phyloP scores from a whole-genome alignment of 441 rosid genomes.

The Pelargonium citronellum region DNA sequence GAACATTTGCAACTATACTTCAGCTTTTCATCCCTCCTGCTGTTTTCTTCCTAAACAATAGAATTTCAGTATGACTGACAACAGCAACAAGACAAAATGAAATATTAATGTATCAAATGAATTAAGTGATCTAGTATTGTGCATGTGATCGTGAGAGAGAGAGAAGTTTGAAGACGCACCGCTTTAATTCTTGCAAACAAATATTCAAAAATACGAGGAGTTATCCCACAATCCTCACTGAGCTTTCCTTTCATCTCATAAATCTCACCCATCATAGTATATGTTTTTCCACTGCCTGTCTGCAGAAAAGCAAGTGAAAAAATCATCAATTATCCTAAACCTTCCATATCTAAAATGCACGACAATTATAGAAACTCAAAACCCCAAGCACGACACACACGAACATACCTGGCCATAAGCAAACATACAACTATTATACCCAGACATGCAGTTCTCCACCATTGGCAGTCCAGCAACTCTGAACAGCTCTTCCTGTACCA shows the following conservation, averaged over 20 bases:
- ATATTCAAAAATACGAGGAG: slow-evolving; percentile 93
- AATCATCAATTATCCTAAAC: slow-evolving; percentile 5
- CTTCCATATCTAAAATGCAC: neutral
- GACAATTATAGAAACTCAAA: neutral
- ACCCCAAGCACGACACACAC: neutral
- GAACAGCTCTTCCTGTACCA: slow-evolving; percentile 72
- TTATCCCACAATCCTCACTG: slow-evolving; percentile 86
- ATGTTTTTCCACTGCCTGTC: slow-evolving; percentile 98
- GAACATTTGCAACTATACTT: slow-evolving; percentile 94
- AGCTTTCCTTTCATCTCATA: slow-evolving; percentile 76
- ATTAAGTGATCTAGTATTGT: neutral
- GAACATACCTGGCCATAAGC: slow-evolving; percentile 86
- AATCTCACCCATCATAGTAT: slow-evolving; percentile 90
- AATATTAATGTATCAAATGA: slow-evolving; percentile 5
- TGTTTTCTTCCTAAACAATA: slow-evolving; percentile 81
- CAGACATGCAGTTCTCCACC: slow-evolving; percentile 98
- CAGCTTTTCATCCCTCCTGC: slow-evolving; percentile 79
- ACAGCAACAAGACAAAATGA: slow-evolving; percentile 13
- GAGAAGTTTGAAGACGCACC: neutral
- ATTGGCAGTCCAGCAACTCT: slow-evolving; percentile 85
- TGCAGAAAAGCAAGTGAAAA: slow-evolving; percentile 33
- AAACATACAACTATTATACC: slow-evolving; percentile 96
- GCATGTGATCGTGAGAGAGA: slow-evolving; percentile 13
- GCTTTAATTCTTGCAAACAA: slow-evolving; percentile 97
- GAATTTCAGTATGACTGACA: slow-evolving; percentile 5